Base-by-base conservation (phyloP, 2,329 filamentous ascomycete species). In the Aspergillus carbonarius region DNA sequence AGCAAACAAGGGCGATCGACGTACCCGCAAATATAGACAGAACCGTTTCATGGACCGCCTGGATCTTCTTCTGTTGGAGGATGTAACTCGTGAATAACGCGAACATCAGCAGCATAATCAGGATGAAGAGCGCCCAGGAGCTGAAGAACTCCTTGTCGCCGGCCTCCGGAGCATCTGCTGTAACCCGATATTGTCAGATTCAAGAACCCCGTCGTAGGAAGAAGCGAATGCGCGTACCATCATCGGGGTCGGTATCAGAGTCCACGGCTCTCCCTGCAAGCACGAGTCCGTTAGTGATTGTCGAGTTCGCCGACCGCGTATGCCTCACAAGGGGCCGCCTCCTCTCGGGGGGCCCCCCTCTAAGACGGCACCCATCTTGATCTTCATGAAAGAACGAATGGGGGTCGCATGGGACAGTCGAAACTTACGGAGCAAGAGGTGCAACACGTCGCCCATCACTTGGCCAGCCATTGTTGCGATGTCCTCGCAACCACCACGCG, bases 21-120 rank as follows among this genome's bases (percentile, higher is more conserved):
- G 54, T 78, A 93, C 92, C 92, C 58, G 92, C 93, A 80, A 99
- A 98, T 74, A 99, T 99, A 61, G 93, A 98, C 62, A 99, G 88
- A 68, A 98, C 95, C 1, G 95, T 99, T 81, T 99, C 95, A 76
- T 99, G 95, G 55, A 99, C 89, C 27, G 95, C 95, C 71, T 97
- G 95, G 57, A 99, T 93, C 79, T 96, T 97, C 78, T 91, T 93
- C 79, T 95, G 91, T 78, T 98, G 93, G 61, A 99, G 85, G 67
- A 96, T 89, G 79, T 99, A 99, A 82, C 93, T 97, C 46, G 92
- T 96, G 76, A 98, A 96, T 69, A 99, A 91, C 62, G 95, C 93
- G 65, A 90, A 85, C 67, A 98, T 96, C 70, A 99, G 87, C 68
- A 99, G 87, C 79, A 92, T 85, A 69, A 99, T 96, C 68, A 96